Percentiles rank a stretch among this genome's conserved stretches.
Evolutionary conservation across 805 yeast genomes (phyloP).

Genomic region (Peterozyma xylosa): DNA sequence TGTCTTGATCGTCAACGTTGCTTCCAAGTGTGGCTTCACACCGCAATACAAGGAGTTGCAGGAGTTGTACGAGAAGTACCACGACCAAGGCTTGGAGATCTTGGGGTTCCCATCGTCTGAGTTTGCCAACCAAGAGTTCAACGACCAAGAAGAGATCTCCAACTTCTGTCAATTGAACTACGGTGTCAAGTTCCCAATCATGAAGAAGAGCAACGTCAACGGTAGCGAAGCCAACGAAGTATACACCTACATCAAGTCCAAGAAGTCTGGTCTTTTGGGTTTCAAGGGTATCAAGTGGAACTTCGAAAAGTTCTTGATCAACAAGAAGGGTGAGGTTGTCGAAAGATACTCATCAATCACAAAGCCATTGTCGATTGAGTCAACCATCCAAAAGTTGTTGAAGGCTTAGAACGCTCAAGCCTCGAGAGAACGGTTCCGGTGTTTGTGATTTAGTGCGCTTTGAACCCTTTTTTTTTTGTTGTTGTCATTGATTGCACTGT

Average conservation of each 20-base stretch:
- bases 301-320: constrained; percentile 52
- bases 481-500: no score
- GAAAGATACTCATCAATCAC: constrained; percentile 53
- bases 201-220: constrained; percentile 84
- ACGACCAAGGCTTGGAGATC: constrained; percentile 54
- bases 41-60: constrained; percentile 74
- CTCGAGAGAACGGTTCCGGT: no score
- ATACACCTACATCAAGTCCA: constrained; percentile 63
- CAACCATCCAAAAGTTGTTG: constrained; percentile 7
- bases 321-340: constrained; percentile 46
- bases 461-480: no score
- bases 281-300: constrained; percentile 60
- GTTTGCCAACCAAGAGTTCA: constrained; percentile 77
- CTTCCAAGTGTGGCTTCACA: constrained; percentile 76
- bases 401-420: no score
- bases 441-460: no score
- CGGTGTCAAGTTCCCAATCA: constrained; percentile 87
- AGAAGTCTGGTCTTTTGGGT: constrained; percentile 56
- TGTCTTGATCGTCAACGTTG: constrained; percentile 79
- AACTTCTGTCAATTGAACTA: constrained; percentile 71
- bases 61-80: constrained; percentile 55
- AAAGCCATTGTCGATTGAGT: constrained; percentile 38
- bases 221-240: constrained; percentile 79
- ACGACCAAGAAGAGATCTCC: constrained; percentile 59
- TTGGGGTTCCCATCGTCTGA: constrained; percentile 91